These are phyloP conservation scores for Populus nigra DNA, from an alignment of 345 rosid species.

Conservation along the genomic window DNA sequence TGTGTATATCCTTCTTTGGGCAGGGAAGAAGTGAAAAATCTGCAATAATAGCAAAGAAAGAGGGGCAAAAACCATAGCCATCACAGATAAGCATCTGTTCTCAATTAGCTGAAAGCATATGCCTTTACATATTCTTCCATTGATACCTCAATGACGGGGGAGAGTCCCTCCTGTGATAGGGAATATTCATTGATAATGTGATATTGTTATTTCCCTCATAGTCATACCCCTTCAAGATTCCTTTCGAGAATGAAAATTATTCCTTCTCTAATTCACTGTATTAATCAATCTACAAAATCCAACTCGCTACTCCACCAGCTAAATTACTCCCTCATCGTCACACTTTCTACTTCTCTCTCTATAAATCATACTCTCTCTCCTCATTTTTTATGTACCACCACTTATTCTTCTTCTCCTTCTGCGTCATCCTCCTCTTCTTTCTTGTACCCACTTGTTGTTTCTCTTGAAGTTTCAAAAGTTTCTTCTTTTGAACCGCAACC, in stretches of 20 bases:
- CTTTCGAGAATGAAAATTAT: not conserved
- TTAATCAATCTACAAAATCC: not conserved
- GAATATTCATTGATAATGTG: constrained; percentile 13
- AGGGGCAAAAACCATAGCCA: too few species aligned
- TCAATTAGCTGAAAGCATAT: not conserved
- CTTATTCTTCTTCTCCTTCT: constrained; percentile 19
- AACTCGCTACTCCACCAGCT: not conserved
- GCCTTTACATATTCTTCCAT: constrained; percentile 4
- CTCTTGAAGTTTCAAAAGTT: constrained; percentile 21
- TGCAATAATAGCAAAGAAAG: too few species aligned
- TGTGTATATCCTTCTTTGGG: too few species aligned
- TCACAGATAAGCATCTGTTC: not conserved
- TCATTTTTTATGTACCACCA: constrained; percentile 18
- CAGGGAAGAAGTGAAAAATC: not conserved
- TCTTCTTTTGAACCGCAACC: constrained; percentile 27
- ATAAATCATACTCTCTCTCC: constrained; percentile 47
- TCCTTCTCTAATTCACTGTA: not conserved
- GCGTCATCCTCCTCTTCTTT: constrained; percentile 25
- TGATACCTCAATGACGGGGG: constrained; percentile 1
- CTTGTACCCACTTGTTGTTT: constrained; percentile 15
- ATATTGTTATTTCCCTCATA: not conserved
- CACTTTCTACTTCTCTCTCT: constrained; percentile 49
- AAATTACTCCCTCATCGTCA: constrained; percentile 14
- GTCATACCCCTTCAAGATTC: constrained; percentile 14
- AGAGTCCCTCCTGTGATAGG: not conserved